Evolutionary conservation across 1,139 yeast species (phyloP).

Genomic region (Maudiozyma humilis): DNA sequence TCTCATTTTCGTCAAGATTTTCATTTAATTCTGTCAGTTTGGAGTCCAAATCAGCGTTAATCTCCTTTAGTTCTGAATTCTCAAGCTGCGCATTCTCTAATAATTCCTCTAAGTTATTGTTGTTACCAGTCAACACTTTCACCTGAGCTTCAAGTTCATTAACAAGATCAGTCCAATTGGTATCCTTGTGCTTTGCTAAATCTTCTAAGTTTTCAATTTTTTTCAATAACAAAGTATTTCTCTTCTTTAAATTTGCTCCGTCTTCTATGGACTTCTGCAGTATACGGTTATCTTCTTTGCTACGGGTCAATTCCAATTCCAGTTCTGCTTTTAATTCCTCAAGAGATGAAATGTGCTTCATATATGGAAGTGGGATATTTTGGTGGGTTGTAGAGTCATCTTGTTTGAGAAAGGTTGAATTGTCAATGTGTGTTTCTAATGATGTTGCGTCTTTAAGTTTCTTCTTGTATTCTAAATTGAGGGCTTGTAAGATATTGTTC

Average conservation of each 20-base stretch:
- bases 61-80: slow-evolving; percentile 23
- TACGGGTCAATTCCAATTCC: slow-evolving; percentile 13
- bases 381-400: slow-evolving; percentile 9
- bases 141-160: slow-evolving; percentile 31
- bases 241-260: slow-evolving; percentile 11
- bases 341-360: slow-evolving; percentile 17
- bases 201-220: slow-evolving; percentile 16
- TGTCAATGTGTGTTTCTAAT: background rate
- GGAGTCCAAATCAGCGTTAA: background rate
- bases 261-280: slow-evolving; percentile 17
- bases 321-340: slow-evolving; percentile 13
- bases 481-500: background rate
- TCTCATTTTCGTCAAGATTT: background rate
- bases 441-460: background rate
- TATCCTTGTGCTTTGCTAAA: slow-evolving; percentile 23
- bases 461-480: background rate
- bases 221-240: slow-evolving; percentile 17
- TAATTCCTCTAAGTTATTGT: slow-evolving; percentile 16
- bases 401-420: background rate
- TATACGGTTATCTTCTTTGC: slow-evolving; percentile 20
- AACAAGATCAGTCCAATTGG: slow-evolving; percentile 35
- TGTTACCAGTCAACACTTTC: slow-evolving; percentile 25
- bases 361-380: slow-evolving; percentile 10
- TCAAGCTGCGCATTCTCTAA: slow-evolving; percentile 25
- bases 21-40: background rate